These are phyloP conservation scores for Polysphondylium violaceum DNA, from an alignment of 78 protist genomes.

Conservation along the genomic window DNA sequence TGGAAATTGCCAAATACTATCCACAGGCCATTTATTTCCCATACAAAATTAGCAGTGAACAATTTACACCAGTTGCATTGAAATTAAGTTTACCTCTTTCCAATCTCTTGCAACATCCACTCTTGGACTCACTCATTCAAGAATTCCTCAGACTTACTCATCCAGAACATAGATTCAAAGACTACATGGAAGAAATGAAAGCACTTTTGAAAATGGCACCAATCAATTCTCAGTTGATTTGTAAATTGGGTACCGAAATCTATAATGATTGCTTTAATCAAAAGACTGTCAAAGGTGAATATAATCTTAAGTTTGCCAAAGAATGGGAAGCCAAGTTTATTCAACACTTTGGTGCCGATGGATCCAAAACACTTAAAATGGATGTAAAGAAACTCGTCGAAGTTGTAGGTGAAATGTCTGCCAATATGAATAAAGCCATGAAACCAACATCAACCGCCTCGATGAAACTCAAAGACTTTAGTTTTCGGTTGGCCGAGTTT, in stretches of 20 bases:
- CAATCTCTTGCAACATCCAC: conserved; percentile 33
- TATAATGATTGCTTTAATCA: conserved; percentile 63
- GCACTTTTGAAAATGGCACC: conserved; percentile 19
- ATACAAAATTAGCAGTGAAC: conserved; percentile 59
- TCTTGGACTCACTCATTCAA: conserved; percentile 38
- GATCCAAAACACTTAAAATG: conserved; percentile 49
- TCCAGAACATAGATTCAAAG: conserved; percentile 83
- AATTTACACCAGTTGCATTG: conserved; percentile 31
- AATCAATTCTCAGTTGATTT: neutral
- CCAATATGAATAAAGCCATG: conserved; percentile 57
- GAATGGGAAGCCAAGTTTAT: conserved; percentile 29
- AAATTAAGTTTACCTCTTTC: conserved; percentile 25
- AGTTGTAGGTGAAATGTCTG: conserved; percentile 36
- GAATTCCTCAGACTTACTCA: conserved; percentile 62
- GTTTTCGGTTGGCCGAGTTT: conserved; percentile 74
- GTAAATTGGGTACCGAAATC: neutral
- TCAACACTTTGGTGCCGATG: conserved; percentile 64
- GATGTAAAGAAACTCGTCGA: conserved; percentile 54
- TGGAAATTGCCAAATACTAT: conserved; percentile 67
- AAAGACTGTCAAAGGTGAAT: conserved; percentile 41
- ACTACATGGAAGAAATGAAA: conserved; percentile 73
- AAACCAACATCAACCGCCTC: conserved; percentile 72
- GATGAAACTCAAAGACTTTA: conserved; percentile 78
- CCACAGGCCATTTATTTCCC: conserved; percentile 89
- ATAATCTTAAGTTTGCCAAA: conserved; percentile 68